phyloP scores from a whole-genome alignment of 2,329 filamentous ascomycete genomes.

The Dactylonectria estremocensis region DNA sequence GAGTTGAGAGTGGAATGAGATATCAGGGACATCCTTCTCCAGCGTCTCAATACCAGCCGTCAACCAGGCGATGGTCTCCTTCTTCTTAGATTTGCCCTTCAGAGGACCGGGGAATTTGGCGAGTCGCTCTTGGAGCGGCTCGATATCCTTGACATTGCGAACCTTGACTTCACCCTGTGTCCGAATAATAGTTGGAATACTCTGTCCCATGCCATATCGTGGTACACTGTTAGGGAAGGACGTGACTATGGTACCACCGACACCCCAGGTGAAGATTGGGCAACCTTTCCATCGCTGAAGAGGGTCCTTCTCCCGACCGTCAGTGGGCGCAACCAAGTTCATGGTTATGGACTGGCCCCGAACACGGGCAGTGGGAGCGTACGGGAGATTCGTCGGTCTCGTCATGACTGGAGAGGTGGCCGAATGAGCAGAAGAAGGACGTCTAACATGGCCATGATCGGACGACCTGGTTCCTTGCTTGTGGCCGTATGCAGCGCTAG shows the following conservation, averaged over 20 bases:
- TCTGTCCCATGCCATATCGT: constrained; percentile 83
- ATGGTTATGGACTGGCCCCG: constrained; percentile 69
- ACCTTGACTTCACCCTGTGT: constrained; percentile 86
- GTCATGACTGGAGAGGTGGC: constrained; percentile 55
- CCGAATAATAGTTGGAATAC: constrained; percentile 83
- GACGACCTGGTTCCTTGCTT: constrained; percentile 50
- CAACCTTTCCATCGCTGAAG: constrained; percentile 92
- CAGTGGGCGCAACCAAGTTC: constrained; percentile 74
- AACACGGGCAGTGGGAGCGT: constrained; percentile 57
- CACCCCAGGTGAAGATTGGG: constrained; percentile 89
- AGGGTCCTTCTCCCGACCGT: constrained; percentile 80
- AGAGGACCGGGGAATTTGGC: constrained; percentile 92
- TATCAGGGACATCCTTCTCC: constrained; percentile 71
- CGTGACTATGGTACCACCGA: constrained; percentile 85
- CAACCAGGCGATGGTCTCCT: constrained; percentile 89
- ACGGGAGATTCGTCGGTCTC: constrained; percentile 45
- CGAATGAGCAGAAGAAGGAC: constrained; percentile 69
- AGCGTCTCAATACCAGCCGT: constrained; percentile 80
- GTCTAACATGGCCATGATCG: constrained; percentile 66
- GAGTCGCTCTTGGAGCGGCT: constrained; percentile 80
- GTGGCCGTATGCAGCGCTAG: constrained; percentile 63
- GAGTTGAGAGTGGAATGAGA: constrained; percentile 64
- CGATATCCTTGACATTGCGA: constrained; percentile 80
- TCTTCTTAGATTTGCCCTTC: constrained; percentile 94
- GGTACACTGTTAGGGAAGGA: constrained; percentile 92